Evolutionary conservation across 2,329 filamentous ascomycete genomes (phyloP).

Genomic region (Penicillium sp.): DNA sequence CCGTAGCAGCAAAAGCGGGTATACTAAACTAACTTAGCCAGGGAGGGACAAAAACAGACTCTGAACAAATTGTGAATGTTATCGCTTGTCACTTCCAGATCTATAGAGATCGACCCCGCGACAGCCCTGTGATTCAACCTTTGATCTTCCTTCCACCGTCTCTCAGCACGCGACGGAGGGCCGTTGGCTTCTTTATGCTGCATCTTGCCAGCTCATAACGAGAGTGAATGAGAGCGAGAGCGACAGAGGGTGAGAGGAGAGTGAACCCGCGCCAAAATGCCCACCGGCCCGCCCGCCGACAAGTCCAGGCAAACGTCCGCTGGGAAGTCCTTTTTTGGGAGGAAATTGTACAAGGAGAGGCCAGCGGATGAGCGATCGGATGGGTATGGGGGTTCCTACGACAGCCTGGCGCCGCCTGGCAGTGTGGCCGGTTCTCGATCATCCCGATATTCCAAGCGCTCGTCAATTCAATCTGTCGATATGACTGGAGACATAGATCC

Average conservation of each 20-base stretch:
- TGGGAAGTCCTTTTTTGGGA: constrained; percentile 84
- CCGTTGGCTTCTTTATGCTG: constrained; percentile 41
- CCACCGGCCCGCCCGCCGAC: constrained; percentile 68
- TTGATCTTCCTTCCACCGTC: neutral
- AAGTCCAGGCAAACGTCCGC: constrained; percentile 83
- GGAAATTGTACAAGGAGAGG: constrained; percentile 77
- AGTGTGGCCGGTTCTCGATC: constrained; percentile 70
- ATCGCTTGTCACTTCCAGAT: constrained; percentile 22
- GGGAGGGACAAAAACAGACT: constrained; percentile 32
- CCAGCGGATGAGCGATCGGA: constrained; percentile 67
- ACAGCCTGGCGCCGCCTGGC: constrained; percentile 66
- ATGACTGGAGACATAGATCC: constrained; percentile 65
- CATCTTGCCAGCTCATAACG: constrained; percentile 35
- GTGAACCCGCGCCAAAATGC: constrained; percentile 52
- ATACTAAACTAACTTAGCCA: constrained; percentile 27
- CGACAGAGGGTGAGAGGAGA: constrained; percentile 15
- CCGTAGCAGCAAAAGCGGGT: constrained; percentile 27
- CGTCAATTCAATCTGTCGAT: constrained; percentile 75
- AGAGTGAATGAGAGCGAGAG: neutral
- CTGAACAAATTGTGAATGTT: constrained; percentile 30
- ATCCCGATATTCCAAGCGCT: constrained; percentile 75
- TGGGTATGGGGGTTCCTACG: constrained; percentile 62
- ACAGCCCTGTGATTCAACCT: constrained; percentile 14
- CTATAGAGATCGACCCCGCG: constrained; percentile 26
- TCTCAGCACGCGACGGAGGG: constrained; percentile 23